These are phyloP conservation scores for Leptographium radiaticola DNA, from an alignment of 2,329 filamentous ascomycete genomes.

Conservation along the genomic window DNA sequence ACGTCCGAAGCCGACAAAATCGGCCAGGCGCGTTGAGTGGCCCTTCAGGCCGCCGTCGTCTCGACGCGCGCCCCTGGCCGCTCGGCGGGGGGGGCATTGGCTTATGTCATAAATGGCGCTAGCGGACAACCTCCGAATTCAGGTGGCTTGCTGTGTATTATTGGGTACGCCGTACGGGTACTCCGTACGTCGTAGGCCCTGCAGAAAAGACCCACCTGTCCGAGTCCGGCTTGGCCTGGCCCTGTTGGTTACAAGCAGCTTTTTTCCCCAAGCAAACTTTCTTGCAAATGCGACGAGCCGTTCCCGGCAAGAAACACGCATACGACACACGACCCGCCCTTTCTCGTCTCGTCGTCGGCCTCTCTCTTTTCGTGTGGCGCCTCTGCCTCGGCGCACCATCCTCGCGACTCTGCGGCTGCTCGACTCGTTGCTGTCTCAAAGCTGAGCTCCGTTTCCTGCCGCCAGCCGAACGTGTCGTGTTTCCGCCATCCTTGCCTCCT, in stretches of 20 bases:
- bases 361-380: background rate
- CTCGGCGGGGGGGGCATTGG: background rate
- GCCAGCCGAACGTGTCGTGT: background rate
- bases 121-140: background rate
- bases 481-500: background rate
- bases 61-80: background rate
- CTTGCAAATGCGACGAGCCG: background rate
- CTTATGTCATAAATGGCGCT: slow-evolving; percentile 2
- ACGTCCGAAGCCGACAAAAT: background rate
- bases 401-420: background rate
- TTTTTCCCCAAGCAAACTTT: slow-evolving; percentile 1
- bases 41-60: background rate
- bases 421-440: background rate
- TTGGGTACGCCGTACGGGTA: too few relatives aligned
- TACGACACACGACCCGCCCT: background rate
- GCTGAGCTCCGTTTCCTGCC: background rate
- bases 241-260: background rate
- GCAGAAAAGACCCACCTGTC: too few relatives aligned
- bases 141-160: slow-evolving; percentile 1
- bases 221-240: too few relatives aligned
- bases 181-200: too few relatives aligned
- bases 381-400: background rate
- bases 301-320: background rate
- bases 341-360: background rate
- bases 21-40: slow-evolving; percentile 12